Evolutionary conservation across 495 filamentous ascomycete genomes (phyloP).

Genomic region (Elasticomyces elasticus): DNA sequence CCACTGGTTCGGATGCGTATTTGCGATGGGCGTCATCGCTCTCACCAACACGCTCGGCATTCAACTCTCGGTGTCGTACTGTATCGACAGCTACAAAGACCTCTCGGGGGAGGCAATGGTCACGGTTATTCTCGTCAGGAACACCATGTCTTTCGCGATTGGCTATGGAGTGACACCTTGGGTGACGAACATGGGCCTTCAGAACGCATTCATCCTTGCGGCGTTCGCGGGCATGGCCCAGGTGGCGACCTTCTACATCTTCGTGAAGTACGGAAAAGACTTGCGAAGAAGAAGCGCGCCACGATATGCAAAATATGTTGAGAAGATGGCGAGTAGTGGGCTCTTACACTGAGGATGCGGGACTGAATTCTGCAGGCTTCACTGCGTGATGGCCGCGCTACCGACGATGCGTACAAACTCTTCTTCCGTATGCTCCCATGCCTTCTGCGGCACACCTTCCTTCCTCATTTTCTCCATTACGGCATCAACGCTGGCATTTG

Average conservation of each 20-base stretch:
- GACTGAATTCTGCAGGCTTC: too few species aligned
- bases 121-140: constrained; percentile 54
- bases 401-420: constrained; percentile 35
- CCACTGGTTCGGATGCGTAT: constrained; percentile 42
- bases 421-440: constrained; percentile 43
- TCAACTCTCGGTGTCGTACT: constrained; percentile 51
- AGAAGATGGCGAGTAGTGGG: constrained; percentile 30
- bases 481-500: constrained; percentile 27
- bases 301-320: constrained; percentile 37
- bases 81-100: constrained; percentile 55
- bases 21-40: constrained; percentile 51
- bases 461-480: constrained; percentile 33
- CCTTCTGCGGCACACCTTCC: constrained; percentile 35
- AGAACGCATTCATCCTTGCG: constrained; percentile 54
- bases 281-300: constrained; percentile 32
- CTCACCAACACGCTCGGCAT: constrained; percentile 48
- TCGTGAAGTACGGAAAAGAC: constrained; percentile 45
- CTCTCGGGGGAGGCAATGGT: constrained; percentile 53
- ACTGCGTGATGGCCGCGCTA: background rate
- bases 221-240: constrained; percentile 51
- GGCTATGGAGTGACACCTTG: constrained; percentile 56
- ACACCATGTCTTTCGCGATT: constrained; percentile 56
- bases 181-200: constrained; percentile 49
- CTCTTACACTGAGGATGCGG: constrained; percentile 35
- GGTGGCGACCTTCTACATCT: constrained; percentile 42